Percentiles rank a stretch among this genome's conserved stretches.
These are phyloP conservation scores for Chlorella sp. DNA, from an alignment of 139 green algal species.

Conservation along the genomic window DNA sequence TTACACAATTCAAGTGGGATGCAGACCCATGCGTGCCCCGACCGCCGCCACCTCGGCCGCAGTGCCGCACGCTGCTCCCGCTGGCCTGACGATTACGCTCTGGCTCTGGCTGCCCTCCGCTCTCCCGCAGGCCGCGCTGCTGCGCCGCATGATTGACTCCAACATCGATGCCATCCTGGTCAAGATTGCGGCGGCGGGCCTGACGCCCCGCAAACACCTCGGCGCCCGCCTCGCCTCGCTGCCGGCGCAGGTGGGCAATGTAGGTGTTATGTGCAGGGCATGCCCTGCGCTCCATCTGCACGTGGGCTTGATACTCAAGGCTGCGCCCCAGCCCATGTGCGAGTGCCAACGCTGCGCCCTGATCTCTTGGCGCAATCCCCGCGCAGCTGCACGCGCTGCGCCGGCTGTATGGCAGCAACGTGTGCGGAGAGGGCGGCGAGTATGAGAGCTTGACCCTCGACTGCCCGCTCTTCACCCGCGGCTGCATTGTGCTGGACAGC, in stretches of 20 bases:
- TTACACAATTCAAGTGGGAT: too few species aligned
- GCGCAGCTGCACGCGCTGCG: conserved; percentile 62
- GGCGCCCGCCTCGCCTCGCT: conserved; percentile 70
- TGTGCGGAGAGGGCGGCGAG: conserved; percentile 97
- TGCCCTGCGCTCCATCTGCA: too few species aligned
- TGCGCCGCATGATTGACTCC: conserved; percentile 74
- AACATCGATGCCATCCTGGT: conserved; percentile 83
- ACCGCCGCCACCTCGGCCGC: too few species aligned
- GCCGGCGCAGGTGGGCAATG: conserved; percentile 11
- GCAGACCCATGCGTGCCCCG: too few species aligned
- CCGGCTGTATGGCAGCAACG: conserved; percentile 85
- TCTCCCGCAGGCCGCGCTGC: conserved; percentile 54
- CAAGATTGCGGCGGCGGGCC: conserved; percentile 88
- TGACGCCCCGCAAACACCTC: conserved; percentile 88
- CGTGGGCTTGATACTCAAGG: too few species aligned
- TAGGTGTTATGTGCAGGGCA: too few species aligned
- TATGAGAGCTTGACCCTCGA: conserved; percentile 97
- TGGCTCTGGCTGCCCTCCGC: not conserved
- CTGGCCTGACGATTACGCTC: not conserved
- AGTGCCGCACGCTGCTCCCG: not conserved
- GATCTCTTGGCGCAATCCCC: too few species aligned
- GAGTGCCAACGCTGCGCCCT: too few species aligned
- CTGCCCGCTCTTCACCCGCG: conserved; percentile 84
- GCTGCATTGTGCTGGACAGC: conserved; percentile 76
- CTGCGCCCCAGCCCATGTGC: too few species aligned